Evolutionary conservation across 148 eudicot species (phyloP).

Genomic region (Heliamphora exappendiculata): DNA sequence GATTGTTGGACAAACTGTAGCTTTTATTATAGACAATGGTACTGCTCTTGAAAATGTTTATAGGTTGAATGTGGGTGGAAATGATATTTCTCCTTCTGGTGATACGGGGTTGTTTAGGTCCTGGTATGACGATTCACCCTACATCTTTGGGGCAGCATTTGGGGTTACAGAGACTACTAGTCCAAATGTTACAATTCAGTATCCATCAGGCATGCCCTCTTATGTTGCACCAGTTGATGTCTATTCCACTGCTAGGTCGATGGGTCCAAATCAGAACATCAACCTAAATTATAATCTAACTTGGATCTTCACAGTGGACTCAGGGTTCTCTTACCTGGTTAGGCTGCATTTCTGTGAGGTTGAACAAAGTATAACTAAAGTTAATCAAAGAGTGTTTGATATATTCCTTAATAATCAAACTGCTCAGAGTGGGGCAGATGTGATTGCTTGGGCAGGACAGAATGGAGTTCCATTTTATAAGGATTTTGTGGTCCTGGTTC

Average conservation of each 20-base stretch:
- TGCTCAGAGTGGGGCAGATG: constrained; percentile 45
- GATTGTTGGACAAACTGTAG: constrained; percentile 34
- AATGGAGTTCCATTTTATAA: constrained; percentile 41
- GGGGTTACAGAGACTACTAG: constrained; percentile 48
- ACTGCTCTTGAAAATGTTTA: constrained; percentile 68
- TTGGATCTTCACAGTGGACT: constrained; percentile 69
- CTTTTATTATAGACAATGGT: constrained; percentile 39
- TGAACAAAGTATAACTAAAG: constrained; percentile 21
- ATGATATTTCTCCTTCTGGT: constrained; percentile 53
- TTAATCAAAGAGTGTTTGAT: constrained; percentile 58
- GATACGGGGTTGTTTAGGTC: constrained; percentile 82
- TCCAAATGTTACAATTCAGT: constrained; percentile 33
- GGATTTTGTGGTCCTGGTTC: constrained; percentile 54
- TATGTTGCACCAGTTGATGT: constrained; percentile 71
- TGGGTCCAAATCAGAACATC: constrained; percentile 49
- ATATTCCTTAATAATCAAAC: constrained; percentile 68
- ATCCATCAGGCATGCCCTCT: constrained; percentile 30
- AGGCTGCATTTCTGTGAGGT: constrained; percentile 94
- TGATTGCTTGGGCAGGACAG: constrained; percentile 34
- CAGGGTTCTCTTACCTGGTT: constrained; percentile 67
- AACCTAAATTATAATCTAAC: constrained; percentile 62
- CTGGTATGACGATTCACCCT: constrained; percentile 66
- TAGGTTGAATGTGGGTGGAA: constrained; percentile 84
- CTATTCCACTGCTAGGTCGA: constrained; percentile 64
- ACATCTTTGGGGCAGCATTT: constrained; percentile 51